Evolutionary conservation across 192 early-diverging fungal species (phyloP).

Genomic region (Dissophora globulifera): DNA sequence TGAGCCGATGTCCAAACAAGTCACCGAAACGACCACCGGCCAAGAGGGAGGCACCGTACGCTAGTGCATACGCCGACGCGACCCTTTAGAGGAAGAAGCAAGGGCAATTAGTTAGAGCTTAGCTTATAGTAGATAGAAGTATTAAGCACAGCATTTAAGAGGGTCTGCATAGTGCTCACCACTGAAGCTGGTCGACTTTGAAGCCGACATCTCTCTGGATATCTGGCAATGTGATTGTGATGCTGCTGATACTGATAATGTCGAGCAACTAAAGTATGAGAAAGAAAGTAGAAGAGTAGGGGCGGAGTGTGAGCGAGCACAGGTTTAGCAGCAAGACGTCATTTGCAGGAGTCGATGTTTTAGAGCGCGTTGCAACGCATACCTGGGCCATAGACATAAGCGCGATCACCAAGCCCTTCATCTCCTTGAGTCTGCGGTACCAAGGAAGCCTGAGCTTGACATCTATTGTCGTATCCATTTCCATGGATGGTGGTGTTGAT

Average conservation of each 20-base stretch:
- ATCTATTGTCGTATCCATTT: too few species aligned
- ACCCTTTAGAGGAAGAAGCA: constrained; percentile 9
- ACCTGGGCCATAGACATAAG: constrained; percentile 43
- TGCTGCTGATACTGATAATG: constrained; percentile 17
- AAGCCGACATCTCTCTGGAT: constrained; percentile 7
- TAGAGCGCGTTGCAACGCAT: too few species aligned
- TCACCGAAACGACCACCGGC: constrained; percentile 50
- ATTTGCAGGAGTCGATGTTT: too few species aligned
- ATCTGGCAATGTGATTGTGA: not conserved
- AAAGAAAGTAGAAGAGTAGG: too few species aligned
- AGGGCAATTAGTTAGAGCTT: not conserved
- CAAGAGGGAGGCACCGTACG: constrained; percentile 49
- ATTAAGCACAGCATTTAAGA: not conserved
- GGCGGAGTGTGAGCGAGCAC: too few species aligned
- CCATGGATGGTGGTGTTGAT: too few species aligned
- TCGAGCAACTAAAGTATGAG: too few species aligned
- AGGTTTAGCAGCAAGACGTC: too few species aligned
- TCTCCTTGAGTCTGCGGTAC: constrained; percentile 40
- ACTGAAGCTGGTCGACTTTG: constrained; percentile 13
- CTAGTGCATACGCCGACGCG: constrained; percentile 40
- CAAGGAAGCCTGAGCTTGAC: too few species aligned
- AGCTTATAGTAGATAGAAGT: not conserved
- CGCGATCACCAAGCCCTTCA: constrained; percentile 24
- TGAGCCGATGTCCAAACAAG: constrained; percentile 46
- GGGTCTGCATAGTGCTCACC: not conserved